Conservation (phyloP, 192 early-diverging fungal species). For the Coemansia sp. region DNA sequence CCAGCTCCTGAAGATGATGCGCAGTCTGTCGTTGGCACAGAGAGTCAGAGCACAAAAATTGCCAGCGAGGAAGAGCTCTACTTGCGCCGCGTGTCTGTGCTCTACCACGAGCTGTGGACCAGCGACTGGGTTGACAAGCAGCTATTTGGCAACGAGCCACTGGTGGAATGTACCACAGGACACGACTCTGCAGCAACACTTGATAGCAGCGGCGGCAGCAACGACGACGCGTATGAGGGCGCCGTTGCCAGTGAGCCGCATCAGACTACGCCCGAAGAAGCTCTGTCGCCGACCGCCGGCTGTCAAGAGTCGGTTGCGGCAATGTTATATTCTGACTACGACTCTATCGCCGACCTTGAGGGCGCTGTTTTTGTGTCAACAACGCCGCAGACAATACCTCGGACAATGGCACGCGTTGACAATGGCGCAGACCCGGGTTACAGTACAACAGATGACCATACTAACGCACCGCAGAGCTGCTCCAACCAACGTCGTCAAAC, state of each 20-base stretch:
- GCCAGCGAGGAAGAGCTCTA: slow-evolving; percentile 40
- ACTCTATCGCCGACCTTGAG: slow-evolving; percentile 6
- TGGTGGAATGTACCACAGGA: background rate
- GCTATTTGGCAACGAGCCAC: slow-evolving; percentile 7
- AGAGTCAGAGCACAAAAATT: slow-evolving; percentile 1
- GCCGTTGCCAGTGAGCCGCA: background rate
- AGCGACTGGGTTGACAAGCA: slow-evolving; percentile 43
- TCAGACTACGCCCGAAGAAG: background rate
- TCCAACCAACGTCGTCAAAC: background rate
- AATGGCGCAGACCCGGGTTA: background rate
- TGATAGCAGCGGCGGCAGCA: background rate
- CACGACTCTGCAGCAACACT: slow-evolving; percentile 1
- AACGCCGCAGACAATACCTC: slow-evolving; percentile 8
- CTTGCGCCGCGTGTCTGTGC: slow-evolving; percentile 43
- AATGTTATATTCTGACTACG: background rate
- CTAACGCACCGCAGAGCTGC: background rate
- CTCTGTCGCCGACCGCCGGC: background rate
- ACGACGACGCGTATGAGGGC: background rate
- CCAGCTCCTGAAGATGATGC: background rate
- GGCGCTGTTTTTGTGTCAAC: background rate
- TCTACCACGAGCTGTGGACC: slow-evolving; percentile 52
- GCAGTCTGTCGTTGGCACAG: background rate
- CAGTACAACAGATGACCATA: background rate
- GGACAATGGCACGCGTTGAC: slow-evolving; percentile 3
- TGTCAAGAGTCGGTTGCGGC: background rate